These are phyloP conservation scores for Colletotrichum trifolii DNA, from an alignment of 2,329 filamentous ascomycete species.

Conservation along the genomic window DNA sequence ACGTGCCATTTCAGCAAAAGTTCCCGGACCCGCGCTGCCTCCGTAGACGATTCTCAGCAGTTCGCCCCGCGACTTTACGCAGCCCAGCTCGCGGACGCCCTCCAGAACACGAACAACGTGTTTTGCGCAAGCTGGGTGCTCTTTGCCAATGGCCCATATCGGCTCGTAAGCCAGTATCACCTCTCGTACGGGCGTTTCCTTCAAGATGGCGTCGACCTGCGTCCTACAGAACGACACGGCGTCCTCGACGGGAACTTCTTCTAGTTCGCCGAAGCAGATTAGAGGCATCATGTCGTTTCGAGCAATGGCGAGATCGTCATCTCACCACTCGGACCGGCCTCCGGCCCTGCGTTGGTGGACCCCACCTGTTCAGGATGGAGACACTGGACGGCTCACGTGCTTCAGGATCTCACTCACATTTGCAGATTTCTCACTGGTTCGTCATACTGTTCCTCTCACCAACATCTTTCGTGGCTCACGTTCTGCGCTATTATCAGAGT, in stretches of 20 bases:
- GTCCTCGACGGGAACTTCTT: slow-evolving; percentile 57
- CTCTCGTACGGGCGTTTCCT: slow-evolving; percentile 70
- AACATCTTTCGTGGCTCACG: too few species aligned
- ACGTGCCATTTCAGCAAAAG: slow-evolving; percentile 74
- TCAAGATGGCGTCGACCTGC: slow-evolving; percentile 74
- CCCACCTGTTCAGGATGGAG: background rate
- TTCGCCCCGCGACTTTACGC: slow-evolving; percentile 62
- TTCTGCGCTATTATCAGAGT: too few species aligned
- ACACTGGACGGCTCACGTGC: slow-evolving; percentile 9
- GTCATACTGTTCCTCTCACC: too few species aligned
- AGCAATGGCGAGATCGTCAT: slow-evolving; percentile 62
- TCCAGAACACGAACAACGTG: slow-evolving; percentile 79
- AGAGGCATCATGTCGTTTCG: slow-evolving; percentile 79
- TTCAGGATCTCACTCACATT: background rate
- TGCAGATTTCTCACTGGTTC: too few species aligned
- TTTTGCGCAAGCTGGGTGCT: slow-evolving; percentile 76
- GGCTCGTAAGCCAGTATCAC: slow-evolving; percentile 87
- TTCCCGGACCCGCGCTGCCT: slow-evolving; percentile 82
- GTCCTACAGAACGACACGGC: slow-evolving; percentile 74
- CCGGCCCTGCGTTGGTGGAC: slow-evolving; percentile 15
- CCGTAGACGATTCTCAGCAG: slow-evolving; percentile 80
- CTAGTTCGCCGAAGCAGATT: slow-evolving; percentile 82
- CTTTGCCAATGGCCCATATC: slow-evolving; percentile 87
- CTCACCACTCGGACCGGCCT: background rate
- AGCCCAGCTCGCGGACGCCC: slow-evolving; percentile 66